Evolutionary conservation across 1,284 basidiomycete species (phyloP).

Genomic region (Polyporus tsugae): DNA sequence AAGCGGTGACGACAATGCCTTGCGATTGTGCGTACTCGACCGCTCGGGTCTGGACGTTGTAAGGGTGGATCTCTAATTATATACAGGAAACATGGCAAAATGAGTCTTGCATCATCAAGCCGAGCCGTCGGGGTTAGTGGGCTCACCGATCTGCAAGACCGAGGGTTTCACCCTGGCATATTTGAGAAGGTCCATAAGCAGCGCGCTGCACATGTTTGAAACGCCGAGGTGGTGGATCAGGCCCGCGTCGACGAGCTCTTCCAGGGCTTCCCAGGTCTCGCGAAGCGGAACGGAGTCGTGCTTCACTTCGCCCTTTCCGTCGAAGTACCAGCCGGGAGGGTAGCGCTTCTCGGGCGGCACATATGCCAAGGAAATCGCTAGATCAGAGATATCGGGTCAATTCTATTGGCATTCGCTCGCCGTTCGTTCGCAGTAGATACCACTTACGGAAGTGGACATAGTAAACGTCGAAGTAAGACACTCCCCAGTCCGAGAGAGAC

Average conservation of each 20-base stretch:
- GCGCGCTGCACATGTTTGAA: conserved; percentile 37
- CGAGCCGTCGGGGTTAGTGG: neutral
- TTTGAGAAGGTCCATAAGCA: conserved; percentile 38
- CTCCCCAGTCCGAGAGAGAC: conserved; percentile 39
- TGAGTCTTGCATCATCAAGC: neutral
- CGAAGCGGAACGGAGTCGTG: conserved; percentile 35
- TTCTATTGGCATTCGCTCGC: neutral
- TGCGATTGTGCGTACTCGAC: conserved; percentile 35
- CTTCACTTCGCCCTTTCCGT: conserved; percentile 37
- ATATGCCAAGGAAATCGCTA: conserved; percentile 38
- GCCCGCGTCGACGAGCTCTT: conserved; percentile 38
- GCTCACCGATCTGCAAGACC: conserved; percentile 38
- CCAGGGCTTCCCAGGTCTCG: conserved; percentile 40
- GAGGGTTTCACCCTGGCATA: conserved; percentile 38
- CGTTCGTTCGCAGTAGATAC: neutral
- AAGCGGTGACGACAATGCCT: conserved; percentile 37
- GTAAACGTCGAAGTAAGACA: conserved; percentile 39
- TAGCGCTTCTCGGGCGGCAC: conserved; percentile 36
- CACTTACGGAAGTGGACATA: conserved; percentile 40
- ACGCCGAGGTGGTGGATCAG: conserved; percentile 37
- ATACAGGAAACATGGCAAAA: neutral
- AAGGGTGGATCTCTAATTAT: conserved; percentile 37
- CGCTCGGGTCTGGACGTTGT: conserved; percentile 34
- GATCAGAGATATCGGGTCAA: neutral
- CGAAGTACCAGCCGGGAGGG: conserved; percentile 38